Evolutionary conservation across 192 early-diverging fungal species (phyloP), one percentile per base, ranked within the genome.

Genomic region (Helicostylum pulchrum): DNA sequence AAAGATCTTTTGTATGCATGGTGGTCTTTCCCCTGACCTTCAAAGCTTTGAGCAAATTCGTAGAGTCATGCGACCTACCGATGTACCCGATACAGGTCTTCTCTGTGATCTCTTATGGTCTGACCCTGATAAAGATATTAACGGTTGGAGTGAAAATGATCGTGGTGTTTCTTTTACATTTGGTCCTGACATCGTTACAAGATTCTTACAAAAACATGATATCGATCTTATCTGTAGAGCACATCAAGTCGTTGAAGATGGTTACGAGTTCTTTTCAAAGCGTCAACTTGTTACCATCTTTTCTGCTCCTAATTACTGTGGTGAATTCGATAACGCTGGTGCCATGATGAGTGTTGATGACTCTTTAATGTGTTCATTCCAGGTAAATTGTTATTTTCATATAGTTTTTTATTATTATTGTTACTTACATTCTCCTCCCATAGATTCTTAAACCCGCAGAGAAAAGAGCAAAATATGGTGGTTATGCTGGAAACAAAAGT

Each of bases 1-100:
- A 79, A 97, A 97, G 75, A 98, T 98, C 65, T 94, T 98, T 62
- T 91, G 90, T 56, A 97, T 98, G 96, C 96, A 98, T 75, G 96
- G 96, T 51, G 96, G 96, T 47, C 83, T 98, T 12, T 97, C 94
- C 10, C 96, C 96, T 5, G 96, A 98, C 73, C 83, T 98, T 58
- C 92, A 94, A 70, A 91, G 81, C 77, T 95, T 97, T 93, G 96
- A 98, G 71, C 96, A 98, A 77, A 95, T 98, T 72, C 87, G 94
- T 53, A 81, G 93, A 50, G 91, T 98, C 23, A 97, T 97, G 96
- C 80, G 96, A 62, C 96, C 96, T 14, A 97, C 94, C 19, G 96
- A 98, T 77, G 94, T 98, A 8, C 96, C 96, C 14, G 96, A 98
- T 71, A 96, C 94, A 62, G 96, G 95, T 39, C 80, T 98, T 43